phyloP scores from a whole-genome alignment of 148 eudicot species.

The Drosera capensis region DNA sequence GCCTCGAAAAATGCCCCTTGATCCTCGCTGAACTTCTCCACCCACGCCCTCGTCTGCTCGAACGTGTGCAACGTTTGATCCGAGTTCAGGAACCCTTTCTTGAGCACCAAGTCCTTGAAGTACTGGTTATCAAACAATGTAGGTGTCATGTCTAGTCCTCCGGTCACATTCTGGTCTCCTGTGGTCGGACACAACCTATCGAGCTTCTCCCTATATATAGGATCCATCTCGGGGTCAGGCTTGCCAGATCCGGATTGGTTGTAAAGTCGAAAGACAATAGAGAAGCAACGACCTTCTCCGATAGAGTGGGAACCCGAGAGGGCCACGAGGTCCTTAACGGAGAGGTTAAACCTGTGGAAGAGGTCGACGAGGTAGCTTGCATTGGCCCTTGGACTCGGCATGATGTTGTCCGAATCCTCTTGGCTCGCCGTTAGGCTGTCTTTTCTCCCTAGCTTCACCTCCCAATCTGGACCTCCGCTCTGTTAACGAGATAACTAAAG shows the following conservation, averaged over 20 bases:
- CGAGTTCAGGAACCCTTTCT: conserved; percentile 71
- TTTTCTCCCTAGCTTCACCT: conserved; percentile 68
- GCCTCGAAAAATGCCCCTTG: conserved; percentile 42
- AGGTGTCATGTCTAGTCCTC: conserved; percentile 67
- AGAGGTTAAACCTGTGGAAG: conserved; percentile 43
- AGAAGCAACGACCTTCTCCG: conserved; percentile 83
- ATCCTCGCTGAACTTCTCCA: conserved; percentile 31
- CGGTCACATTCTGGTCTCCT: conserved; percentile 61
- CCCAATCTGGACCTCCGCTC: conserved; percentile 98
- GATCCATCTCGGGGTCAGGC: conserved; percentile 69
- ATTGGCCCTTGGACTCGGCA: conserved; percentile 91
- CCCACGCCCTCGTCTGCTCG: conserved; percentile 39
- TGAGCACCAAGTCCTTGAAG: conserved; percentile 58
- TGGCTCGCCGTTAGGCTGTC: conserved; percentile 82
- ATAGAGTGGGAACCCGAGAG: conserved; percentile 89
- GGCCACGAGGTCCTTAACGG: conserved; percentile 62
- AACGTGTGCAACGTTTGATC: conserved; percentile 46
- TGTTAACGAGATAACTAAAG: conserved; percentile 1
- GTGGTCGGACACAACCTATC: conserved; percentile 19
- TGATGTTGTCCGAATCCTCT: conserved; percentile 53
- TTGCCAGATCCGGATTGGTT: conserved; percentile 74
- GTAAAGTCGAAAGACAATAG: conserved; percentile 62
- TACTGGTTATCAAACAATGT: conserved; percentile 61
- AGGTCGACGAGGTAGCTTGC: conserved; percentile 44
- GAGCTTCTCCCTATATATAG: conserved; percentile 18